Evolutionary conservation across 169 alveolate genomes (phyloP).

Genomic region (Cryptosporidium sp.): DNA sequence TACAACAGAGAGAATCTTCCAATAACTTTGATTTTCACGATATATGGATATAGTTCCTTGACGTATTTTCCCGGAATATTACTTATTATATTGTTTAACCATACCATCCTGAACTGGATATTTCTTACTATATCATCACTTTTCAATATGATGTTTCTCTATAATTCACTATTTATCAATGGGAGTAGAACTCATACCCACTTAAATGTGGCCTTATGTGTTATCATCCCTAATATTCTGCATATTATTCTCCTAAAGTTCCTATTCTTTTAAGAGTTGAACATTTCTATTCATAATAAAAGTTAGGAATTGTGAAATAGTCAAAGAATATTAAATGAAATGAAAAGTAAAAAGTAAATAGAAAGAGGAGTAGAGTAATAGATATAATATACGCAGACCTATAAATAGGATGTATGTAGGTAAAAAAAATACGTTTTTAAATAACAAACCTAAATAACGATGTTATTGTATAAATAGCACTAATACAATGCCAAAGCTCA

Average conservation of each 20-base stretch:
- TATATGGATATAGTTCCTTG: conserved; percentile 64
- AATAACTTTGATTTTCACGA: conserved; percentile 37
- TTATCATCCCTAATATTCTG: conserved; percentile 28
- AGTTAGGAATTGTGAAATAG: too few relatives aligned
- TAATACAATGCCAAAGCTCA: neutral
- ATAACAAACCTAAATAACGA: neutral
- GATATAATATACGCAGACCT: neutral
- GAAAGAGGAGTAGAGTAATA: too few relatives aligned
- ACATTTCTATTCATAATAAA: too few relatives aligned
- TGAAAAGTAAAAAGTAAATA: neutral
- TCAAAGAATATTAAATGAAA: neutral
- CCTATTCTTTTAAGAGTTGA: neutral
- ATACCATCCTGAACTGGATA: conserved; percentile 28
- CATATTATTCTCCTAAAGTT: conserved; percentile 17
- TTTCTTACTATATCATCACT: conserved; percentile 12
- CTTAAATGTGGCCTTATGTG: neutral
- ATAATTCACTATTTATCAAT: conserved; percentile 42
- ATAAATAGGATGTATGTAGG: neutral
- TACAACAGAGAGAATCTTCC: conserved; percentile 37
- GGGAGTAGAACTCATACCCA: conserved; percentile 33
- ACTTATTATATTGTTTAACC: conserved; percentile 18
- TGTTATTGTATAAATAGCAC: neutral
- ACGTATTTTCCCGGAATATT: conserved; percentile 43
- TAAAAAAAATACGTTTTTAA: too few relatives aligned
- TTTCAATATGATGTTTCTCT: conserved; percentile 39